Percentiles rank a stretch among this genome's conserved stretches.
Conservation (phyloP, 1,284 basidiomycete genomes). For the Ustilago tritici region DNA sequence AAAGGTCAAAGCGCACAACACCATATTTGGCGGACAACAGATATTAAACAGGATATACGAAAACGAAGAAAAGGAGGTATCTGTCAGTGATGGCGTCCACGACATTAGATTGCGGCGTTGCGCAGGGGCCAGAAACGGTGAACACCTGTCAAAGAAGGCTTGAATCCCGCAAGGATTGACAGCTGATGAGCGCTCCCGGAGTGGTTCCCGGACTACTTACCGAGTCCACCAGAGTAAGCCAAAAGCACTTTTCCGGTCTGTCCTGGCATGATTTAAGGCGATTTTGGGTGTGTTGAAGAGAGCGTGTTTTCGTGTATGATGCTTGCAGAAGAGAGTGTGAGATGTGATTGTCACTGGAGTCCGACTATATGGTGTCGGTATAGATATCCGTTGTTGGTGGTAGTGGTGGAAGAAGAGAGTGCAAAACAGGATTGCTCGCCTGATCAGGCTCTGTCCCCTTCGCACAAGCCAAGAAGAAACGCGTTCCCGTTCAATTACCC, state of each 20-base stretch:
- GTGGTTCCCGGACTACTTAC: slow-evolving; percentile 73
- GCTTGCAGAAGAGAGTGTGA: slow-evolving; percentile 7
- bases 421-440: neutral
- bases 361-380: slow-evolving; percentile 1
- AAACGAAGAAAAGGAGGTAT: slow-evolving; percentile 14
- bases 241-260: slow-evolving; percentile 84
- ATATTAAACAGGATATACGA: slow-evolving; percentile 6
- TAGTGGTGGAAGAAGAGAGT: slow-evolving; percentile 19
- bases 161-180: slow-evolving; percentile 31
- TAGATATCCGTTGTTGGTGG: slow-evolving; percentile 17
- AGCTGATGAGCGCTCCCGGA: slow-evolving; percentile 31
- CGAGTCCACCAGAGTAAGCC: slow-evolving; percentile 97
- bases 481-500: slow-evolving; percentile 39
- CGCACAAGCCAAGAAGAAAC: slow-evolving; percentile 19
- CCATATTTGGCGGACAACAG: slow-evolving; percentile 1
- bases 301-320: slow-evolving; percentile 5
- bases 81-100: slow-evolving; percentile 40
- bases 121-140: slow-evolving; percentile 28
- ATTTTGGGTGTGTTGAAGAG: neutral
- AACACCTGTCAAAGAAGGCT: slow-evolving; percentile 47
- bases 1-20: slow-evolving; percentile 2
- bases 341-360: neutral
- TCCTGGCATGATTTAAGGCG: slow-evolving; percentile 43
- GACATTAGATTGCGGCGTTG: slow-evolving; percentile 10
- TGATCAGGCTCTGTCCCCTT: slow-evolving; percentile 25